A percentile compares a stretch with the other conserved stretches of the same genome.
These are phyloP conservation scores for Oxytropis ochrocephala DNA, from an alignment of 306 rosid species.

Conservation along the genomic window DNA sequence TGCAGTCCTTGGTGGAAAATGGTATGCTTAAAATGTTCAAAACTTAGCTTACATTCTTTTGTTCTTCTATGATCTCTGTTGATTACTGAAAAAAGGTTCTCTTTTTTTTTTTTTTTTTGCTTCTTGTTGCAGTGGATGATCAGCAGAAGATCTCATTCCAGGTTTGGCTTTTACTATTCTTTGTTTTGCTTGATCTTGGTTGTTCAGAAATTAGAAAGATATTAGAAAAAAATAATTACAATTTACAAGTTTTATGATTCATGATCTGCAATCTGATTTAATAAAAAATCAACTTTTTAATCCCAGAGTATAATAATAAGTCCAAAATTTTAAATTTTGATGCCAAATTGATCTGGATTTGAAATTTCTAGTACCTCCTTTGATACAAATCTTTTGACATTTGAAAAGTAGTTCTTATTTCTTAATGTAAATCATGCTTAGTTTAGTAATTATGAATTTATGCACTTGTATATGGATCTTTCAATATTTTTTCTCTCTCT, in stretches of 20 bases:
- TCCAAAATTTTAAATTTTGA: neutral
- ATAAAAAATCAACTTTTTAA: neutral
- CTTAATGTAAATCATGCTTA: neutral
- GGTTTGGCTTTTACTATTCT: slow-evolving; percentile 38
- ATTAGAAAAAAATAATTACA: neutral
- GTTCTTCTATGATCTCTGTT: slow-evolving; percentile 26
- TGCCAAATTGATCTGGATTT: slow-evolving; percentile 23
- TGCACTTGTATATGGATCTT: neutral
- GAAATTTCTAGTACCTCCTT: slow-evolving; percentile 3
- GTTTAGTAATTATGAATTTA: neutral
- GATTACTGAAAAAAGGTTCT: neutral
- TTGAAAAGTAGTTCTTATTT: too few species aligned
- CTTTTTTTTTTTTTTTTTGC: neutral
- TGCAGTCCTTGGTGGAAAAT: slow-evolving; percentile 57
- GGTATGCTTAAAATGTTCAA: slow-evolving; percentile 32
- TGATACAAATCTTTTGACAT: neutral
- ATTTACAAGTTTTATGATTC: neutral
- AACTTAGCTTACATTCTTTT: slow-evolving; percentile 6
- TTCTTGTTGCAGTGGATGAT: slow-evolving; percentile 58
- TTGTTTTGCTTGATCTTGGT: slow-evolving; percentile 22
- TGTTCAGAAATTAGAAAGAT: neutral
- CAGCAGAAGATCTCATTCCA: slow-evolving; percentile 56
- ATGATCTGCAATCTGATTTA: slow-evolving; percentile 27
- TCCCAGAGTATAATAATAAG: neutral
- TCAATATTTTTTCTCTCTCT: neutral